Percentiles rank a stretch among this genome's conserved stretches.
Conservation (phyloP, 805 yeast species). For the Torulaspora franciscae region DNA sequence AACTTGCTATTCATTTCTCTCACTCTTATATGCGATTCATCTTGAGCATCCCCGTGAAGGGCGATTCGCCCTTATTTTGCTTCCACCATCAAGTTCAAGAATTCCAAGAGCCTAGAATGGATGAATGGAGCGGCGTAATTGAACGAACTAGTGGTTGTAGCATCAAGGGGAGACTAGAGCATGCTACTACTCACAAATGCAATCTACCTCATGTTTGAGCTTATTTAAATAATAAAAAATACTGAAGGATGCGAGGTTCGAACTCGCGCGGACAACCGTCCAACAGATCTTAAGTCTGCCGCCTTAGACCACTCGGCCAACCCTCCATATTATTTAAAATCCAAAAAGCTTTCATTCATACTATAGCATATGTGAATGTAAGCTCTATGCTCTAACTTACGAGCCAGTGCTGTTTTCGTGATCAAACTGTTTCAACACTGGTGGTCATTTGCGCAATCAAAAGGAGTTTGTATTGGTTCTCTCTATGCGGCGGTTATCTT, state of each 20-base stretch:
- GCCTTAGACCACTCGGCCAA: conserved; percentile 44
- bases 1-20: too few species aligned
- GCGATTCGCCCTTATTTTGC: conserved; percentile 1
- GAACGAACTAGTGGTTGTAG: too few species aligned
- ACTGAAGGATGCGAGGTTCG: conserved; percentile 41
- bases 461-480: too few species aligned
- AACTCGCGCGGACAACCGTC: conserved; percentile 41
- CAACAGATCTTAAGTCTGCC: conserved; percentile 43
- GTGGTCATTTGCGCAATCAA: too few species aligned
- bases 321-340: conserved; percentile 29
- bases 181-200: background rate
- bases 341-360: background rate
- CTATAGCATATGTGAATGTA: background rate
- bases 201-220: background rate
- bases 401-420: too few species aligned
- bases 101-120: background rate
- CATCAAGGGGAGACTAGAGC: too few species aligned
- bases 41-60: conserved; percentile 1
- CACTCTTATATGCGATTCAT: background rate
- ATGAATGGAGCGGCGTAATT: background rate
- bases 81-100: background rate
- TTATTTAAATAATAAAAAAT: conserved; percentile 13
- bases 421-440: too few species aligned
- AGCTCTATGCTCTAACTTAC: too few species aligned
- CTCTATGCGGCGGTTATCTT: too few species aligned